Base-by-base conservation (phyloP, 2,329 filamentous ascomycete genomes). In the Magnaporthiopsis rhizophila region DNA sequence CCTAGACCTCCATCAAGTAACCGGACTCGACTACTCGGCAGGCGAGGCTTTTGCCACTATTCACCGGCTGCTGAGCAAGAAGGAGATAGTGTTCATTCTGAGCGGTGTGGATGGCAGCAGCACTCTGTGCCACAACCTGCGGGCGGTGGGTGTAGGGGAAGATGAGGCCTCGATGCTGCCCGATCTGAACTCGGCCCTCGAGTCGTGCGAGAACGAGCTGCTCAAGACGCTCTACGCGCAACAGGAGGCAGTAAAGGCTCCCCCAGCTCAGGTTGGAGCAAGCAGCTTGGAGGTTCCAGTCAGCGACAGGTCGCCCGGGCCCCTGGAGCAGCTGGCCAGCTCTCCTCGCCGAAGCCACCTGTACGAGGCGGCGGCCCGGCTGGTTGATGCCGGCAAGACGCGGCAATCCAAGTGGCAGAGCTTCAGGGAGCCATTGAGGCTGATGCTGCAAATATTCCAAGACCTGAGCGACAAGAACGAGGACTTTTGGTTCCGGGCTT, bases 381-480 rank as follows among this genome's bases (percentile, higher is more conserved):
- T 91, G 0, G 80, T 98, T 64, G 86, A 82, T 62, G 89, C 89
- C 67, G 59, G 58, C 11, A 80, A 85, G 38, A 77, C 83, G 62
- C 79, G 83, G 6, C 79, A 84, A 26, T 81, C 84, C 1, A 89
- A 87, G 71, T 98, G 93, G 90, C 87, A 89, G 71, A 86, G 87
- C 69, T 96, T 97, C 74, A 91, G 90, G 68, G 92, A 97, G 73
- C 95, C 95, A 0, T 84, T 98, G 9, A 90, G 91, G 1, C 86
- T 99, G 60, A 91, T 99, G 75, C 83, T 99, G 30, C 94, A 97
- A 74, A 91, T 95, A n/a, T 98, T 99, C 78, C 89, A 95, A 72
- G 90, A 92, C 59, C 80, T 97, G 15, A 96, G 91, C 62, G 81
- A 86, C 63, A 87, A 90, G 74, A 95, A 94, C 72, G 92, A 97